Evolutionary conservation across 2,329 filamentous ascomycete species (phyloP).

Genomic region (Stachybotrys chartarum): DNA sequence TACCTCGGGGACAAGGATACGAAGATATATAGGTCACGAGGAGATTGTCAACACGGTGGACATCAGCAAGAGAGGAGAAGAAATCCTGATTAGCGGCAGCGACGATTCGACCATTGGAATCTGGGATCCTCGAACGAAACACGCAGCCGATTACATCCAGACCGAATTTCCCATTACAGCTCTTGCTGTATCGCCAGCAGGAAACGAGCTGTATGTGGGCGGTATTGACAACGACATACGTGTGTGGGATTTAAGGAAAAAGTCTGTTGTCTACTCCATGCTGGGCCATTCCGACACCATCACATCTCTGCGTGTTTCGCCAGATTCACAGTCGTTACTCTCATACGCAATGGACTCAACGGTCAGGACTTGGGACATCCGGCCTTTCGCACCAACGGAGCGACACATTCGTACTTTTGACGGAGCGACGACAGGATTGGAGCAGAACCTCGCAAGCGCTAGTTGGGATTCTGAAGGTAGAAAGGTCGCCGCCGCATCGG

Average conservation of each 20-base stretch:
- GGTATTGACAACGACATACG: conserved; percentile 97
- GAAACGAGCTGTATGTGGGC: conserved; percentile 90
- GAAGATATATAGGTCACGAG: conserved; percentile 86
- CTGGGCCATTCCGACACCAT: conserved; percentile 87
- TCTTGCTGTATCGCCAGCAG: conserved; percentile 84
- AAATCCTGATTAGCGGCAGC: conserved; percentile 82
- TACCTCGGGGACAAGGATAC: conserved; percentile 85
- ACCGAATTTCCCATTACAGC: conserved; percentile 91
- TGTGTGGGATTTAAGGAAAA: conserved; percentile 94
- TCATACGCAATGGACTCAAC: conserved; percentile 94
- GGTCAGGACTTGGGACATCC: conserved; percentile 90
- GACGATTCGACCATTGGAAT: conserved; percentile 92
- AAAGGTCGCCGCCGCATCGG: conserved; percentile 81
- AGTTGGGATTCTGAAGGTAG: conserved; percentile 86
- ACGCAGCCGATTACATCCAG: conserved; percentile 79
- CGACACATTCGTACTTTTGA: conserved; percentile 83
- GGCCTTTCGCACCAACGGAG: conserved; percentile 86
- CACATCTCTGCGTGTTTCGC: conserved; percentile 84
- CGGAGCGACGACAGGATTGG: conserved; percentile 77
- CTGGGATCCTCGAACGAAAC: conserved; percentile 91
- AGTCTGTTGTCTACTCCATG: conserved; percentile 80
- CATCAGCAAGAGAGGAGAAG: conserved; percentile 81
- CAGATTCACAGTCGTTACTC: conserved; percentile 81
- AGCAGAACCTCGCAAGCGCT: conserved; percentile 85
- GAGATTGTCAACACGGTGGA: conserved; percentile 93